These are phyloP conservation scores for Suaeda aralocaspica DNA, from an alignment of 148 eudicot genomes.

Conservation along the genomic window DNA sequence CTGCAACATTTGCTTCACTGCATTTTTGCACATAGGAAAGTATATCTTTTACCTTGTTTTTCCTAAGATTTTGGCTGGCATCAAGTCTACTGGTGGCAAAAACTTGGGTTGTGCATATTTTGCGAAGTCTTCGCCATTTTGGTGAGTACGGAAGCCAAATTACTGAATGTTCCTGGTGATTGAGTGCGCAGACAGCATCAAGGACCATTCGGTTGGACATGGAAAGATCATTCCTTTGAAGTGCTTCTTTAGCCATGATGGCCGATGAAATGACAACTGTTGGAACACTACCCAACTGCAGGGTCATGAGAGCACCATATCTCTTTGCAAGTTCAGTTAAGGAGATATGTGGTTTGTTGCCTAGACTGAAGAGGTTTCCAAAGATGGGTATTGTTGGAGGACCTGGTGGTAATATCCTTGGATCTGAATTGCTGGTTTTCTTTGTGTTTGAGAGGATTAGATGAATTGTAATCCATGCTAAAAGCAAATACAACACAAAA, in stretches of 20 bases:
- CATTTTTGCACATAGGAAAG: constrained; percentile 19
- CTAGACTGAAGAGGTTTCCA: too few relatives aligned
- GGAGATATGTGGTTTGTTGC: constrained; percentile 37
- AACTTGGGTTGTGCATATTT: constrained; percentile 29
- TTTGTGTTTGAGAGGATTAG: constrained; percentile 8
- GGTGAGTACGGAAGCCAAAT: constrained; percentile 24
- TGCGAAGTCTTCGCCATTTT: constrained; percentile 40
- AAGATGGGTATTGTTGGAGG: constrained; percentile 35
- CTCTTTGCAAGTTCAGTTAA: constrained; percentile 32
- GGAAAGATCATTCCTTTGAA: constrained; percentile 32
- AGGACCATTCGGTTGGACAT: constrained; percentile 25
- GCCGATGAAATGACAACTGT: constrained; percentile 37
- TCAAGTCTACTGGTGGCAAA: constrained; percentile 33
- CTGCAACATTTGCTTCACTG: constrained; percentile 24
- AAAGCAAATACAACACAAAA: constrained; percentile 14
- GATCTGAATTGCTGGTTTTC: not conserved
- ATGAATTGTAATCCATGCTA: constrained; percentile 23
- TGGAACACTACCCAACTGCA: constrained; percentile 35
- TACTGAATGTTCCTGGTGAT: constrained; percentile 24
- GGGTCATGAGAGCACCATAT: constrained; percentile 42
- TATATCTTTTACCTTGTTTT: constrained; percentile 24
- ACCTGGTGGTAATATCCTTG: constrained; percentile 39
- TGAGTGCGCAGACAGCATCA: constrained; percentile 24
- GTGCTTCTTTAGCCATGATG: constrained; percentile 36
- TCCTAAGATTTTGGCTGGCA: constrained; percentile 18